Conservation (phyloP, 345 rosid genomes). For the Aegle marmelos region DNA sequence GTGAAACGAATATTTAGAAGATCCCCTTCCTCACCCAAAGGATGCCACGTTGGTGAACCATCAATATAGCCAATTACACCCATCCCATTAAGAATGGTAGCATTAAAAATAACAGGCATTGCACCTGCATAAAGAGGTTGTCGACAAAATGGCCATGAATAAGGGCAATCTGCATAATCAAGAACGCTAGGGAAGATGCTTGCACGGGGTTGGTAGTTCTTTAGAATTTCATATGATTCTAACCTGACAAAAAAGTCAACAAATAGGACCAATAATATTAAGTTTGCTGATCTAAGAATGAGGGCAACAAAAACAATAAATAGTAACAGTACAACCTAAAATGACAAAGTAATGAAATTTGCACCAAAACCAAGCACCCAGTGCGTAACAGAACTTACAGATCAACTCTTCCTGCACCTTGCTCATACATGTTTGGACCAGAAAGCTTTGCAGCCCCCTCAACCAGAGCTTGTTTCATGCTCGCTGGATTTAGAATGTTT, state of each 20-base stretch:
- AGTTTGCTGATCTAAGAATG: slow-evolving; percentile 1
- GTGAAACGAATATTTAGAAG: slow-evolving; percentile 77
- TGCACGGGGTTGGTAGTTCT: slow-evolving; percentile 86
- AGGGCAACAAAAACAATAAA: slow-evolving; percentile 10
- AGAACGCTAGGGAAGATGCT: slow-evolving; percentile 91
- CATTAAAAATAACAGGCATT: slow-evolving; percentile 92
- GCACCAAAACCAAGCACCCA: slow-evolving; percentile 1
- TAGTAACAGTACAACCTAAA: not conserved
- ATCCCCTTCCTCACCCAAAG: slow-evolving; percentile 82
- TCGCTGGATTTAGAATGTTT: slow-evolving; percentile 82
- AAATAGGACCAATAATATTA: slow-evolving; percentile 27
- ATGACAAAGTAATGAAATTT: slow-evolving; percentile 1
- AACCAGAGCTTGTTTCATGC: slow-evolving; percentile 98
- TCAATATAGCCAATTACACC: slow-evolving; percentile 85
- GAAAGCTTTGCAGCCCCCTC: slow-evolving; percentile 98
- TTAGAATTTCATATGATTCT: slow-evolving; percentile 91
- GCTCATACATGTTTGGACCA: slow-evolving; percentile 97
- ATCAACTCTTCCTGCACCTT: slow-evolving; percentile 97
- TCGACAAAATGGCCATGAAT: slow-evolving; percentile 97
- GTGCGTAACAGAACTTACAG: slow-evolving; percentile 53
- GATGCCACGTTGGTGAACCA: slow-evolving; percentile 90
- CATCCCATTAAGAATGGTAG: slow-evolving; percentile 94
- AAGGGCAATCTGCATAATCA: slow-evolving; percentile 88
- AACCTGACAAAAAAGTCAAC: slow-evolving; percentile 59
- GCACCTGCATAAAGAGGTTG: slow-evolving; percentile 96